Base-by-base conservation (phyloP, 257 asterid species). In the Ehretia macrophylla region DNA sequence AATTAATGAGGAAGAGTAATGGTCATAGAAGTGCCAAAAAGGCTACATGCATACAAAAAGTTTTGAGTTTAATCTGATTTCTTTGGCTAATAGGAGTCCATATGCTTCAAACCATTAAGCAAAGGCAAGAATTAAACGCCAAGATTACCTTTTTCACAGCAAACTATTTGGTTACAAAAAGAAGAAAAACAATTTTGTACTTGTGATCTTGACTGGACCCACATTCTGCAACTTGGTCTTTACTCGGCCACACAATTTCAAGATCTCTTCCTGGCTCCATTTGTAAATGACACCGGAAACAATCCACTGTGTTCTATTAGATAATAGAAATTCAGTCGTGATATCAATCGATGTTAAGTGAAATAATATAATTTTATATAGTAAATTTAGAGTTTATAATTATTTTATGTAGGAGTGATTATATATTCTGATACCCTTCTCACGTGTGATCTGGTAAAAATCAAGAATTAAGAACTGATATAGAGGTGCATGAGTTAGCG, bases 21-120 rank as follows among this genome's bases (percentile, higher is more conserved):
- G 40, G 66, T 44, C 60, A 23, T 56, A 56, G 66, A 56, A 64
- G 58, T 60, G 59, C 50, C 74, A 56, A 66, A 66, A 48, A n/a
- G n/a, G n/a, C n/a, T n/a, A 45, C 35, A 48, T 19, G 42, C 53
- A 56, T 50, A 42, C 76, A 58, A 68, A 65, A 70, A 81, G 40
- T 70, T 65, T 66, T 21, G 51, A 66, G 38, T 32, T 67, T 59
- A 66, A 54, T 63, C 22, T 32, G 54, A 58, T 55, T 64, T 55
- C 58, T 69, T 58, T 66, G 65, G 76, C 66, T 51, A 58, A 51
- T 32, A 51, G 63, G 64, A 73, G 35, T 68, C 82, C 61, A 69
- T 48, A 13, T 52, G 73, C 75, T 60, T 52, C 69, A 68, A 60
- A 75, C 80, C 83, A 71, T 62, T 42, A 68, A 60, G 68, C 76